Base-by-base conservation (phyloP, 768 basidiomycete genomes). In the Clitopilus hobsonii region DNA sequence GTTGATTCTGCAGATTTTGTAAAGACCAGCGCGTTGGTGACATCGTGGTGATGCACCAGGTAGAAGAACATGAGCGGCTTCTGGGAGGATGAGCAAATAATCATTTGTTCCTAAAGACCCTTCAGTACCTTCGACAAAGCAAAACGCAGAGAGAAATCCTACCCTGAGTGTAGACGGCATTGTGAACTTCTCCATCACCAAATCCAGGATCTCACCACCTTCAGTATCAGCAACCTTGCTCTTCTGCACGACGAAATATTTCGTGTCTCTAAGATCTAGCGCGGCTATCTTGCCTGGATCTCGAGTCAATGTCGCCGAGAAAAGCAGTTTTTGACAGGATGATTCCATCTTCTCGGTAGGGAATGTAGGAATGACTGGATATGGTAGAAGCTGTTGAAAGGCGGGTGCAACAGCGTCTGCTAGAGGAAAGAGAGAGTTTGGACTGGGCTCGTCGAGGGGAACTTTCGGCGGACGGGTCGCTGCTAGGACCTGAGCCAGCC, bases 1-100 rank as follows among this genome's bases (percentile, higher is more conserved):
- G 94, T 91, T 0, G 92, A 93, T 65, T 98, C 95, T 4, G 95
- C 88, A 0, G 90, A 93, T 71, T 98, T 98, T n/a, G 96, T 97
- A 73, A 99, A 99, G 26, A 97, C 86, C 28, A 99, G 76, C 0
- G 88, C 89, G 56, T 89, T 89, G 7, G 69, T 75, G 20, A 94
- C 77, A 6, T 74, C 63, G 48, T 73, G 76, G 6, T 73, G 66
- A 63, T 89, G 85, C 2, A 97, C 76, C 51, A 99, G 86, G 64
- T 98, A 79, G 69, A 97, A 89, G 53, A 99, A 82, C 61, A 92
- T 76, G 7, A 98, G 79, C 1, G 96, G 95, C 67, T 99, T 99
- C 60, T 87, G 76, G 0, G 84, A 76, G 0, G 93, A 72, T 50
- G 88, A 82, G 58, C 86, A 87, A 50, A 95, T 80, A 50, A 94